phyloP scores from a whole-genome alignment of 768 basidiomycete genomes.

The Russula virescens region DNA sequence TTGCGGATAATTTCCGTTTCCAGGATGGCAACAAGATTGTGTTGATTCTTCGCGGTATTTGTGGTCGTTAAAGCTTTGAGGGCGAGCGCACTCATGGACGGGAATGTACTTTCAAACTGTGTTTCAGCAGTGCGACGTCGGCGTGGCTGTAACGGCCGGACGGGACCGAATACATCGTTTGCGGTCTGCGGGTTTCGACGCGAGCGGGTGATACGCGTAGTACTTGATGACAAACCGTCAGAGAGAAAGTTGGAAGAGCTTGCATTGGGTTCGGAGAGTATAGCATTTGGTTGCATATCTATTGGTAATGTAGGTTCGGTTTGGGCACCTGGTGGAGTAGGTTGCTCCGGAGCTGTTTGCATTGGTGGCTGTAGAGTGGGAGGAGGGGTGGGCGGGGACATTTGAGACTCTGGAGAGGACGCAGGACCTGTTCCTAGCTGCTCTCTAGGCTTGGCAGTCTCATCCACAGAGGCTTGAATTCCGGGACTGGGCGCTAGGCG shows the following conservation, averaged over 20 bases:
- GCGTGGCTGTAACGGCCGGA: constrained; percentile 1
- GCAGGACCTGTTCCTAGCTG: neutral
- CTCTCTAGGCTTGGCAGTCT: neutral
- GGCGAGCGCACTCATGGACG: constrained; percentile 63
- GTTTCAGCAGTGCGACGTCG: constrained; percentile 4
- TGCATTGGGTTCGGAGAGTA: neutral
- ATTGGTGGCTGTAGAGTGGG: neutral
- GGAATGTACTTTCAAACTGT: constrained; percentile 40
- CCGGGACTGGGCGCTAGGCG: neutral
- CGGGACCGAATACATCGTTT: constrained; percentile 37
- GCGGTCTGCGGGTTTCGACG: constrained; percentile 27
- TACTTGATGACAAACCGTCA: neutral
- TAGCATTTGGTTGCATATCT: neutral
- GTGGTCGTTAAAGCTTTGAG: constrained; percentile 63
- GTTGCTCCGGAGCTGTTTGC: neutral
- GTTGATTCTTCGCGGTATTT: constrained; percentile 71
- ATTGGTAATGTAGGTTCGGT: neutral
- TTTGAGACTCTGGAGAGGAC: constrained; percentile 5
- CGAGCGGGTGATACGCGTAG: constrained; percentile 14
- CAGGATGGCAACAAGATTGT: constrained; percentile 49
- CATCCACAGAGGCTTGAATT: neutral
- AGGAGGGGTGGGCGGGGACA: neutral
- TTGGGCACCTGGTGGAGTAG: neutral
- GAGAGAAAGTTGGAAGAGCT: neutral
- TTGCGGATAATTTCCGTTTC: constrained; percentile 67